Percentiles rank a stretch among this genome's conserved stretches.
These are phyloP conservation scores for Penstemon eatonii DNA, from an alignment of 257 asterid genomes.

Conservation along the genomic window DNA sequence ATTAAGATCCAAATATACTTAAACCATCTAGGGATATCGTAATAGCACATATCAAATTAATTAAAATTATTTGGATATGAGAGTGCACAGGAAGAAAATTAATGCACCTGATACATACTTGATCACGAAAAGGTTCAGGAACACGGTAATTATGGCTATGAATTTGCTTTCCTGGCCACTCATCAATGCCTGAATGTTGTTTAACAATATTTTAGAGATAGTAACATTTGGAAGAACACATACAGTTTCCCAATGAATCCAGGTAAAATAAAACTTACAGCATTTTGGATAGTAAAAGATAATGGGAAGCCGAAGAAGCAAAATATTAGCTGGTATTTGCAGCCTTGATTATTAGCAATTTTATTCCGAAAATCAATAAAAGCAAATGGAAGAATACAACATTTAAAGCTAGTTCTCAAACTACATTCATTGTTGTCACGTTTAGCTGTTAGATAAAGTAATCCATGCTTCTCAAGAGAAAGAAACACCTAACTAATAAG, in stretches of 20 bases:
- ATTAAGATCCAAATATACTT: not conserved
- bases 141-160: constrained; percentile 96
- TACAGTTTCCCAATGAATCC: not conserved
- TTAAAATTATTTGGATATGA: not conserved
- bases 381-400: too few species aligned
- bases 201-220: constrained; percentile 6
- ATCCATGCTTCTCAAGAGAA: not conserved
- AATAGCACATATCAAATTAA: too few species aligned
- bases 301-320: not conserved
- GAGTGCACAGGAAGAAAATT: constrained; percentile 19
- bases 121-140: constrained; percentile 76
- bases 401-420: too few species aligned
- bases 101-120: constrained; percentile 63
- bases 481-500: not conserved
- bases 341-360: too few species aligned
- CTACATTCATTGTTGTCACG: too few species aligned
- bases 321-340: not conserved
- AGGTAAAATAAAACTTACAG: constrained; percentile 7
- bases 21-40: too few species aligned
- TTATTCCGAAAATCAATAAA: not conserved
- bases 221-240: not conserved
- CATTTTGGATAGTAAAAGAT: not conserved
- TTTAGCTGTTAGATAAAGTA: not conserved
- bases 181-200: constrained; percentile 61
- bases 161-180: constrained; percentile 93